Base-by-base conservation (phyloP, 2,329 filamentous ascomycete species). In the Cladosporium austrohemisphaericum region DNA sequence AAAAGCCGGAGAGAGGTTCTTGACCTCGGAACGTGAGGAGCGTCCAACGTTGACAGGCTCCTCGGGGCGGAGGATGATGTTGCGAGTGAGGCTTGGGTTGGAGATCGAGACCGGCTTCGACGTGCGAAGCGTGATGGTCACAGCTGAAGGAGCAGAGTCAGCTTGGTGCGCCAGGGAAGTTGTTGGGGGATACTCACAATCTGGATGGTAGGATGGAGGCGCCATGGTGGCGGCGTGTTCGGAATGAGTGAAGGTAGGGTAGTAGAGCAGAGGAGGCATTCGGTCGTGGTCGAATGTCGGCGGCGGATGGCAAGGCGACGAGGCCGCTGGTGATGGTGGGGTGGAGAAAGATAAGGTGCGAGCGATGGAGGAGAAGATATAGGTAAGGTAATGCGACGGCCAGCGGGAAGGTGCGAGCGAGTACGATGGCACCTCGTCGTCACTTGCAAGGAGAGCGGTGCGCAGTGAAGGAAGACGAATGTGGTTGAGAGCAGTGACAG, bases 11-110 rank as follows among this genome's bases (percentile, higher is more conserved):
- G 40, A 38, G 29, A 63, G 57, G 29, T 62, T 59, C 59, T 71
- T 71, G 56, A 56, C 37, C 5, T 60, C 53, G 47, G 65, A 69
- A 46, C 60, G 67, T 9, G 73, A 76, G 1, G 72, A 65, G 19
- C 73, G 71, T 26, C 72, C 72, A 54, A 76, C 66, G 18, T 57
- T 57, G 23, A 71, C 56, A 8, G 55, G 56, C 8, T 58, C 29
- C 35, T 45, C 41, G 55, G 38, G 47, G 28, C 16, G 29, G 23
- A 50, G 37, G 20, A 35, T 22, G 38, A 50, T 43, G 14, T 23
- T 29, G 33, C 62, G 61, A 18, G 32, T 44, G 41, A 29, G 8
- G 25, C 14, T 14, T 26, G 18, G 44, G 29, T 18, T 23, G 44
- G 33, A 25, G 33, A 11, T 19, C 35, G 22, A n/a, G n/a, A n/a